Evolutionary conservation across 495 filamentous ascomycete species (phyloP), one percentile per base, ranked within the genome.

Genomic region (Xylaria nigripes): DNA sequence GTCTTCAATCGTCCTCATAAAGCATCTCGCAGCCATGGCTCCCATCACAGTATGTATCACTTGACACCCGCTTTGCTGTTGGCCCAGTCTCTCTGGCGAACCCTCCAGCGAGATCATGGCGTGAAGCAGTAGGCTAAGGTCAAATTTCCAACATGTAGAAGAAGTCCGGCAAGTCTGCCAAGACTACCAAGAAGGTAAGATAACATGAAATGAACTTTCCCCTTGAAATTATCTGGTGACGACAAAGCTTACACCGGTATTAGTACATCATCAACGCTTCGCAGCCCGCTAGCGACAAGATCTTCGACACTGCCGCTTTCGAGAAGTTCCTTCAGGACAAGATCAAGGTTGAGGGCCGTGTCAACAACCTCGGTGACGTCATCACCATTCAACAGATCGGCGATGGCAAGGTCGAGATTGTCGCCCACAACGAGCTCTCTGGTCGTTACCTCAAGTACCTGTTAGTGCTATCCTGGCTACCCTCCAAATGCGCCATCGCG

Each of bases 321-420:
- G 90, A 96, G 82, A 97, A 97, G 84, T 98, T 98, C 86, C 86
- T 98, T 50, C 91, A 96, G 79, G 94, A 98, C 78, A 89, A 87
- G 76, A 95, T 98, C 85, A 98, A 98, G 86, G 89, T 97, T 67
- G 94, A 96, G 52, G 90, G 90, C 81, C 91, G 90, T 68, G 87
- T 90, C 65, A 91, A 91, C 59, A 97, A 98, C 84, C 88, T 98
- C 65, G 93, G 94, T 68, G 94, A 98, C 70, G 82, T 76, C 67
- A 85, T 98, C 68, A 76, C 81, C 68, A 96, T 98, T 83, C 85
- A 82, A 66, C 86, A 95, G 81, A 68, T 78, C 60, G 89, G 86
- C 63, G 93, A 96, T 63, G 92, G 91, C 70, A 96, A 96, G 84
- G 82, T 98, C 72, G 91, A 97, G 83, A 87, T 98, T 68, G 82